These are phyloP conservation scores for Suaeda aralocaspica DNA, from an alignment of 148 eudicot genomes.

Conservation along the genomic window DNA sequence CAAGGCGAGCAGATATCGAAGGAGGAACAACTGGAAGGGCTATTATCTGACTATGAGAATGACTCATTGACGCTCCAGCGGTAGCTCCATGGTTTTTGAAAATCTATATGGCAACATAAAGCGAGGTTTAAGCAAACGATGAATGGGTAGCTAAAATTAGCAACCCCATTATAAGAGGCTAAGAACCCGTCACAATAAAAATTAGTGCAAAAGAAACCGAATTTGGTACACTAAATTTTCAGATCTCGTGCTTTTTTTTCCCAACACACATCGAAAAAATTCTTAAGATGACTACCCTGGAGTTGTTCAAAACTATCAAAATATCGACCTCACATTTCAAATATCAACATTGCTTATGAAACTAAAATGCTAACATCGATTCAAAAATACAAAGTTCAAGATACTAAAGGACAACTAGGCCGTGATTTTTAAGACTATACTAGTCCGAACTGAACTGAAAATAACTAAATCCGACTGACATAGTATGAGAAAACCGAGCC, in stretches of 20 bases:
- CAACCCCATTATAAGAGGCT: background rate
- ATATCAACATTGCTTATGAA: background rate
- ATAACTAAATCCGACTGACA: no score
- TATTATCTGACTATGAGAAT: slow-evolving; percentile 91
- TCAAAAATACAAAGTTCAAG: no score
- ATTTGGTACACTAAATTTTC: background rate
- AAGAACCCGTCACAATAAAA: background rate
- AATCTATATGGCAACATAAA: slow-evolving; percentile 40
- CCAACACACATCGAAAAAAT: background rate
- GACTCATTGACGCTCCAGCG: slow-evolving; percentile 99
- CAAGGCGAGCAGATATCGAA: slow-evolving; percentile 50
- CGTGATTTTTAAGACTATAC: no score
- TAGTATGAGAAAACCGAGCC: no score
- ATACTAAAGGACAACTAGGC: background rate
- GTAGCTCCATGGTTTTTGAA: slow-evolving; percentile 95
- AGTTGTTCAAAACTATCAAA: background rate
- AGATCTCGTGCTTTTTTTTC: background rate
- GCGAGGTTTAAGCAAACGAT: background rate
- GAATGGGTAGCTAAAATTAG: background rate
- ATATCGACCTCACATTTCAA: background rate
- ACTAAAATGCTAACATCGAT: background rate
- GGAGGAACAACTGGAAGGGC: slow-evolving; percentile 85
- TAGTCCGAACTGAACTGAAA: no score
- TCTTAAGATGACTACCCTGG: background rate
- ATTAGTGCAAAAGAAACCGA: background rate